Evolutionary conservation across 495 filamentous ascomycete species (phyloP).

Genomic region (Talaromyces adpressus): DNA sequence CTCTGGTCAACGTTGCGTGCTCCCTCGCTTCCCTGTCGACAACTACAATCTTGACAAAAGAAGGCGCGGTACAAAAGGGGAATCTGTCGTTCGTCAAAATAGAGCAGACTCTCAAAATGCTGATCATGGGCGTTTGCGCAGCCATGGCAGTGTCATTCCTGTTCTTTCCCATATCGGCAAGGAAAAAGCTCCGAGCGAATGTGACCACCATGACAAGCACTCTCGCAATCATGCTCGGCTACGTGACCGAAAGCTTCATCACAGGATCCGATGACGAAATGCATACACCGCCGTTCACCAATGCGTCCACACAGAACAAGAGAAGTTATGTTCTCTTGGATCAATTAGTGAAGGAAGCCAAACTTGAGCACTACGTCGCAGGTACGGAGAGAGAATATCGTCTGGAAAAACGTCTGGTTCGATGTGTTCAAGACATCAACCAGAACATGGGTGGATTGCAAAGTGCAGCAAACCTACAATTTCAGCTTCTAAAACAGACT

Average conservation of each 20-base stretch:
- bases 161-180: conserved; percentile 76
- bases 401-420: conserved; percentile 70
- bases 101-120: conserved; percentile 81
- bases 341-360: conserved; percentile 79
- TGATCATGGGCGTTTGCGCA: conserved; percentile 73
- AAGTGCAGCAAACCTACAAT: conserved; percentile 85
- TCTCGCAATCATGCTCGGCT: conserved; percentile 70
- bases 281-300: conserved; percentile 51
- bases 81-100: conserved; percentile 78
- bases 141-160: conserved; percentile 71
- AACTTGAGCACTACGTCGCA: conserved; percentile 79
- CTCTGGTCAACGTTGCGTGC: conserved; percentile 84
- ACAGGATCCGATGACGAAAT: conserved; percentile 79
- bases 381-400: conserved; percentile 79
- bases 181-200: conserved; percentile 64
- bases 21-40: conserved; percentile 86
- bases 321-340: conserved; percentile 65
- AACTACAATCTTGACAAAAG: conserved; percentile 88
- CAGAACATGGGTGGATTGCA: conserved; percentile 89
- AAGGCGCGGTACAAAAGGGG: conserved; percentile 75
- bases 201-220: conserved; percentile 70
- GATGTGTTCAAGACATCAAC: conserved; percentile 77
- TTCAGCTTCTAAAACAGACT: conserved; percentile 66
- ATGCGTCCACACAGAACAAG: conserved; percentile 58
- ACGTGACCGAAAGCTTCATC: conserved; percentile 80